Conservation (phyloP, 2,329 filamentous ascomycete species). For the Microascus cirrosus region DNA sequence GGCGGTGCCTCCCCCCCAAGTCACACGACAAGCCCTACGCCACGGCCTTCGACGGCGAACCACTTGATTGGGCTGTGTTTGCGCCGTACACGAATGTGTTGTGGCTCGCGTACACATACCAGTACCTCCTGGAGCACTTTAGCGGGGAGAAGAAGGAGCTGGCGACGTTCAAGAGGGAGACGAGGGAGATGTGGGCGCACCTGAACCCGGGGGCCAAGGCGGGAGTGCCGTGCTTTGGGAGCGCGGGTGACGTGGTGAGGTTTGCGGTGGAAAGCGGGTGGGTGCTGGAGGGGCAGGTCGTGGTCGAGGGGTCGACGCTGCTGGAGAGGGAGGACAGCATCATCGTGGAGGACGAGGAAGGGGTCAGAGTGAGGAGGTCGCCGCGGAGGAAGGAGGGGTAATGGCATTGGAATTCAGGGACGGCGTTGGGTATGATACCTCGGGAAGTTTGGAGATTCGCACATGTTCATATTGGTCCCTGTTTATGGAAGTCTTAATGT, state of each 20-base stretch:
- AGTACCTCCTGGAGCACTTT: conserved; percentile 38
- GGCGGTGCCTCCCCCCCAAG: conserved; percentile 34
- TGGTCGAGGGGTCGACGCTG: conserved; percentile 22
- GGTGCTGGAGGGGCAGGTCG: conserved; percentile 41
- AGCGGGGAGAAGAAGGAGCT: conserved; percentile 29
- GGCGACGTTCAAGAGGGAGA: conserved; percentile 31
- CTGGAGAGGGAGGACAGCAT: conserved; percentile 28
- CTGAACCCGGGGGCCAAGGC: conserved; percentile 38
- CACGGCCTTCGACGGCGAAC: conserved; percentile 26
- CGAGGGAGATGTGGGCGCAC: conserved; percentile 41
- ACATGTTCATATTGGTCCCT: neutral
- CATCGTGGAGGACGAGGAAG: conserved; percentile 16
- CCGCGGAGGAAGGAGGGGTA: neutral
- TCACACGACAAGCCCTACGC: conserved; percentile 36
- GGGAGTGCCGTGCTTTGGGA: conserved; percentile 37
- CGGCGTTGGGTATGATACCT: neutral
- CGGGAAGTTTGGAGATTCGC: neutral
- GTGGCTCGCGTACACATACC: conserved; percentile 52
- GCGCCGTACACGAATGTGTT: conserved; percentile 54
- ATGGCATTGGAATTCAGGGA: neutral
- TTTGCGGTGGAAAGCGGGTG: conserved; percentile 48
- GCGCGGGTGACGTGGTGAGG: conserved; percentile 43
- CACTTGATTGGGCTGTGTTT: conserved; percentile 42
- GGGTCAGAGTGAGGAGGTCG: conserved; percentile 1
- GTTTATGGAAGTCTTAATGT: neutral